Conservation (phyloP, 1,139 yeast genomes). For the Hansenula lynferdii region DNA sequence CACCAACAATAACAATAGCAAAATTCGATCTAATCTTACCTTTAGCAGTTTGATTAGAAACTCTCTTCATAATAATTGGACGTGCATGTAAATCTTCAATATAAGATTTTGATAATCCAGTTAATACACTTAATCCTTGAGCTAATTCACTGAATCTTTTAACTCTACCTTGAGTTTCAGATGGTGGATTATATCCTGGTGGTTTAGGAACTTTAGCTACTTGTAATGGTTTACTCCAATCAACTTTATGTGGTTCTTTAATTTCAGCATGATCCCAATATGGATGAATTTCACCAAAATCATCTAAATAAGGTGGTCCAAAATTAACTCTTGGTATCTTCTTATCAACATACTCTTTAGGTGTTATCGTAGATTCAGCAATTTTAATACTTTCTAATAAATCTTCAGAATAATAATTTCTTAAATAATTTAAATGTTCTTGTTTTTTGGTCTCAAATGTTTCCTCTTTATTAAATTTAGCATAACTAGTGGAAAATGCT, state of each 20-base stretch:
- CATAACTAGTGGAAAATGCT: too few relatives aligned
- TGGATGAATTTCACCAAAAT: slow-evolving; percentile 50
- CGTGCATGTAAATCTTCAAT: slow-evolving; percentile 61
- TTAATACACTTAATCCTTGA: slow-evolving; percentile 58
- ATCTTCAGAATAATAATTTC: slow-evolving; percentile 71
- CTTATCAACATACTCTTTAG: slow-evolving; percentile 44
- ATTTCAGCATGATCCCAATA: slow-evolving; percentile 51
- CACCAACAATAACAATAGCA: slow-evolving; percentile 88
- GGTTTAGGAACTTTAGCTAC: slow-evolving; percentile 31
- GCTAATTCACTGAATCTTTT: slow-evolving; percentile 33
- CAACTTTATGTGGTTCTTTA: slow-evolving; percentile 34
- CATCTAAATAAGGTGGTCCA: slow-evolving; percentile 60
- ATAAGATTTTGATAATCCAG: slow-evolving; percentile 69
- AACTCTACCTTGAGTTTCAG: slow-evolving; percentile 2
- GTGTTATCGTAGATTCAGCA: slow-evolving; percentile 71
- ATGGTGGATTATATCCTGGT: slow-evolving; percentile 16
- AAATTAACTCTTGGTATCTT: slow-evolving; percentile 36
- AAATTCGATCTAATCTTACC: slow-evolving; percentile 88
- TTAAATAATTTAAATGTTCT: slow-evolving; percentile 54
- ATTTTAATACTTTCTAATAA: slow-evolving; percentile 74
- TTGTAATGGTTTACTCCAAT: slow-evolving; percentile 37
- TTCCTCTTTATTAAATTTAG: too few relatives aligned
- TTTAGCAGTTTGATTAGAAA: slow-evolving; percentile 88
- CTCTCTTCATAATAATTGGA: slow-evolving; percentile 71
- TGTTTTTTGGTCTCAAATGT: slow-evolving; percentile 12